A percentile compares a stretch with the other conserved stretches of the same genome.
phyloP scores from a whole-genome alignment of 768 basidiomycete species.

The Russula sp. region DNA sequence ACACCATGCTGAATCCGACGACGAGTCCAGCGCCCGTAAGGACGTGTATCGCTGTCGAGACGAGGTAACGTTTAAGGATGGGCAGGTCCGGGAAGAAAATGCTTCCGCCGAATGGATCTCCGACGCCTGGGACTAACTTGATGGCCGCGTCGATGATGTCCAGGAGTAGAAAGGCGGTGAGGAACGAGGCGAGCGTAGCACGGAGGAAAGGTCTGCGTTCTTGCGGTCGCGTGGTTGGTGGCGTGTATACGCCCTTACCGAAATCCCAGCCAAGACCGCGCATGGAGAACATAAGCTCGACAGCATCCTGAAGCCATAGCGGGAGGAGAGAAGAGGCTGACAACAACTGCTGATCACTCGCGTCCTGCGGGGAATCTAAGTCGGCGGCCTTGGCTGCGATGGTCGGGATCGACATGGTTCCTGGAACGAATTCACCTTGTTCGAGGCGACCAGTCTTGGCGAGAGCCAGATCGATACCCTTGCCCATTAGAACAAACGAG shows the following conservation, averaged over 20 bases:
- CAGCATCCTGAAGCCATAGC: slow-evolving; percentile 55
- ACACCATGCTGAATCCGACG: slow-evolving; percentile 61
- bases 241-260: slow-evolving; percentile 55
- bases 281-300: slow-evolving; percentile 55
- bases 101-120: slow-evolving; percentile 59
- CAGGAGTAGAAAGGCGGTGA: slow-evolving; percentile 52
- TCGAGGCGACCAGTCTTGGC: slow-evolving; percentile 66
- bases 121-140: slow-evolving; percentile 68
- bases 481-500: slow-evolving; percentile 53
- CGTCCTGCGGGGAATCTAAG: slow-evolving; percentile 24
- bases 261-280: slow-evolving; percentile 74
- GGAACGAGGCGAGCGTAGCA: slow-evolving; percentile 53
- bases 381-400: slow-evolving; percentile 2
- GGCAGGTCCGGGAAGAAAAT: slow-evolving; percentile 62
- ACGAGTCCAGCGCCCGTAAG: slow-evolving; percentile 63
- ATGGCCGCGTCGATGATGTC: slow-evolving; percentile 62
- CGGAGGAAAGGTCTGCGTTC: slow-evolving; percentile 53
- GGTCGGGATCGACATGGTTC: slow-evolving; percentile 24
- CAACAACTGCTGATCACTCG: slow-evolving; percentile 5
- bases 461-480: slow-evolving; percentile 62
- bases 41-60: slow-evolving; percentile 66
- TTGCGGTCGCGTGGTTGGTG: slow-evolving; percentile 49
- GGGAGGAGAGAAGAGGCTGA: slow-evolving; percentile 38
- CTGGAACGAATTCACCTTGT: slow-evolving; percentile 47
- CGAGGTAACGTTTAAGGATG: slow-evolving; percentile 48